Base-by-base conservation (phyloP, 495 filamentous ascomycete species). In the Thermothielavioides terrestris region DNA sequence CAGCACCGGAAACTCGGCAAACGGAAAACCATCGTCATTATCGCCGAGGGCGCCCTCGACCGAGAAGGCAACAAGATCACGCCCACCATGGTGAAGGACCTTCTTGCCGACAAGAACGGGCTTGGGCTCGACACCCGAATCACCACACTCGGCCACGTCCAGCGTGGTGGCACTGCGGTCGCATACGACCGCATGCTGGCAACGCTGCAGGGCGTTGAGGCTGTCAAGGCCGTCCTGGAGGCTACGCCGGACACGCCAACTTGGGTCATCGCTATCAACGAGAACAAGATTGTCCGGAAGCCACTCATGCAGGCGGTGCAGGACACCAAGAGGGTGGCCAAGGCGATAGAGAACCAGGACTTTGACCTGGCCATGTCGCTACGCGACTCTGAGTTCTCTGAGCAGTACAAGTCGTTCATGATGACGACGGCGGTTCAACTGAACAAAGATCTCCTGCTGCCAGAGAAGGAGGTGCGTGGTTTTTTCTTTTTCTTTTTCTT, bases 1-100 rank as follows among this genome's bases (percentile, higher is more conserved):
- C 51, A 95, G 88, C 94, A 99, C 70, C 86, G 94, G 48, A 74
- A 82, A 50, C 76, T 88, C 57, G 94, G 94, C 43, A 97, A 96
- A 75, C 78, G 94, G 52, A 91, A 95, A 70, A 97, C 94, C 1
- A 97, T 97, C 52, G 90, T 99, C 54, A 96, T 99, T 53, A 83
- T 99, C 42, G 91, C 92, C 31, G 92, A 99, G 67, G 92, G 92
- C 55, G 92, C 92, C 22, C 83, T 89, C 41, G 94, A 99, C 64
- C 77, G 74, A 42, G 68, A 94, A 14, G 81, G 94, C 26, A 88
- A 85, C 61, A 89, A 88, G 63, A 92, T 99, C 56, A 78, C 81
- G 2, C 82, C 88, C 8, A 62, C 64, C 6, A 82, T 80, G 64
- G 84, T 99, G 58, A 95, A 91, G 64, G 85, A 89, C 55, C 77